Percentiles rank a stretch among this genome's conserved stretches.
Evolutionary conservation across 2,329 filamentous ascomycete genomes (phyloP).

Genomic region (Colletotrichum eremochloae): DNA sequence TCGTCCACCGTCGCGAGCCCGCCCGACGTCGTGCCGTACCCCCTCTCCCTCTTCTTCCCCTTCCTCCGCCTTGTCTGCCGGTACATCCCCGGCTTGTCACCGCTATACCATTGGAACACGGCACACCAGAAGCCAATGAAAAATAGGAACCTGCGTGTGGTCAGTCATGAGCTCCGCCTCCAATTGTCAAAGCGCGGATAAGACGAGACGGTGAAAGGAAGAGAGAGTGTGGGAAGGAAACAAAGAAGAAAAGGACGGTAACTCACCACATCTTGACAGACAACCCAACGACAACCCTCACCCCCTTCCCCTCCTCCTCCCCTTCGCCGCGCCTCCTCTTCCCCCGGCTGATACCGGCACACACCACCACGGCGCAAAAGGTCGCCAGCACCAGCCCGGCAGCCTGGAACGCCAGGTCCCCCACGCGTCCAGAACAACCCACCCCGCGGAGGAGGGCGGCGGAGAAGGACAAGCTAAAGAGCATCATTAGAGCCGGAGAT

Average conservation of each 20-base stretch:
- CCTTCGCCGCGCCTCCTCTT: not conserved
- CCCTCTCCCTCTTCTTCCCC: conserved; percentile 25
- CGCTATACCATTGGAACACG: conserved; percentile 22
- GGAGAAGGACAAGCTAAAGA: conserved; percentile 88
- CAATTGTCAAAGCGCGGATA: not conserved
- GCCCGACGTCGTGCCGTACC: conserved; percentile 36
- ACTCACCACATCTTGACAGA: conserved; percentile 35
- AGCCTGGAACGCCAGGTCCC: conserved; percentile 31
- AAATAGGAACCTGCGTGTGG: conserved; percentile 20
- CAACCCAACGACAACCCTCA: conserved; percentile 7
- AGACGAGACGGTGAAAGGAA: not conserved
- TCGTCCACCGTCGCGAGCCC: conserved; percentile 27
- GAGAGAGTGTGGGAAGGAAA: not conserved
- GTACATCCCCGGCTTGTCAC: not conserved
- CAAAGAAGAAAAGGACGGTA: not conserved
- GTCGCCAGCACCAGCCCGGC: conserved; percentile 25
- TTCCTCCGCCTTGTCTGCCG: conserved; percentile 2
- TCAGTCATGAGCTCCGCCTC: not conserved
- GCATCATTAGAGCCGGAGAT: conserved; percentile 63
- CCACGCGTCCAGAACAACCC: conserved; percentile 1
- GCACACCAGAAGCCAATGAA: conserved; percentile 37
- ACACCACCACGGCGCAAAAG: conserved; percentile 20
- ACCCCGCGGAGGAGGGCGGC: conserved; percentile 43
- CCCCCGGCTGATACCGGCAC: conserved; percentile 7
- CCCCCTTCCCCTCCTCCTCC: not conserved